Percentiles rank a stretch among this genome's conserved stretches.
Conservation (phyloP, 306 rosid species). For the Astragalus glycyphyllos region DNA sequence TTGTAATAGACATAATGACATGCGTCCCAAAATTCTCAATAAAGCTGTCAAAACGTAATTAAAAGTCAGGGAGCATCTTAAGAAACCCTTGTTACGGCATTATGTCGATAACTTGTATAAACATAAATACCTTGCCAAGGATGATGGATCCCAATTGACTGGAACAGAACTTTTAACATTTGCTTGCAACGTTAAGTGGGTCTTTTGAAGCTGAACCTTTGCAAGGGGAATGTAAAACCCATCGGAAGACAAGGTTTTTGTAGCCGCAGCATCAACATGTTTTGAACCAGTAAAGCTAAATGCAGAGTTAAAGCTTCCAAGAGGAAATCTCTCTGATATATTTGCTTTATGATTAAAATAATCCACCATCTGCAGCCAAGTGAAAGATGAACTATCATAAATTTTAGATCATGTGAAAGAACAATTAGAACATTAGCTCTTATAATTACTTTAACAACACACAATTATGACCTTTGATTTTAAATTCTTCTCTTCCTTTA, state of each 20-base stretch:
- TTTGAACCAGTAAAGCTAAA: conserved; percentile 92
- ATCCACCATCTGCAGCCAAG: conserved; percentile 82
- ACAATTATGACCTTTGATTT: not conserved
- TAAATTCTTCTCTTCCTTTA: not conserved
- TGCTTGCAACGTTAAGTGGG: conserved; percentile 63
- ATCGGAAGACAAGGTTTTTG: conserved; percentile 76
- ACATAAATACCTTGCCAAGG: conserved; percentile 70
- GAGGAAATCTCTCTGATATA: conserved; percentile 65
- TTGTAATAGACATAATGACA: conserved; percentile 78
- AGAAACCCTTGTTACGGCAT: conserved; percentile 33
- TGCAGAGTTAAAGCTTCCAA: conserved; percentile 86
- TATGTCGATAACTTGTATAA: conserved; percentile 28
- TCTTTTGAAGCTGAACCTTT: conserved; percentile 64
- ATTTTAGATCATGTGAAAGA: not conserved
- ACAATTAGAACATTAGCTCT: not conserved
- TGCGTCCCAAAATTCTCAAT: conserved; percentile 91
- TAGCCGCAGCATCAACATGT: conserved; percentile 64
- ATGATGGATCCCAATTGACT: conserved; percentile 72
- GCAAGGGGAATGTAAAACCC: conserved; percentile 82
- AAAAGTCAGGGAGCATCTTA: conserved; percentile 37
- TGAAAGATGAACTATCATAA: conserved; percentile 41
- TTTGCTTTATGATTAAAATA: conserved; percentile 73
- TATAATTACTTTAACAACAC: not conserved
- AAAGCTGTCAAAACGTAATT: conserved; percentile 63
- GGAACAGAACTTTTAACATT: conserved; percentile 73